Conservation (phyloP, 2,329 filamentous ascomycete species). For the Alternaria triticina region DNA sequence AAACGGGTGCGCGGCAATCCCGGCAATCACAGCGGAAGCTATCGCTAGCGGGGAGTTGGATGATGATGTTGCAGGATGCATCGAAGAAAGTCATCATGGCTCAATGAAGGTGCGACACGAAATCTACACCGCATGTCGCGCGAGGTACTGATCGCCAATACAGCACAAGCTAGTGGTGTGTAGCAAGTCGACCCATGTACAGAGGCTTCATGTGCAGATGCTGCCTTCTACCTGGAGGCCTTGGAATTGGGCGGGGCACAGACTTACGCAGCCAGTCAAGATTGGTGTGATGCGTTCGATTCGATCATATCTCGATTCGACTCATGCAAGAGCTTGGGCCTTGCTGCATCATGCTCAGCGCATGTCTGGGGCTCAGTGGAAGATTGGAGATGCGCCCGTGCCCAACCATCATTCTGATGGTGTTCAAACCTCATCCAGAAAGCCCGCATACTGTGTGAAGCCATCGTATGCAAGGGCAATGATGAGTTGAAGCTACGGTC, state of each 20-base stretch:
- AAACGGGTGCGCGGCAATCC: not conserved
- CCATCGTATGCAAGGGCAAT: not conserved
- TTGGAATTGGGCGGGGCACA: not conserved
- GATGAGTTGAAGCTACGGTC: not conserved
- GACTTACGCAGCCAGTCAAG: not conserved
- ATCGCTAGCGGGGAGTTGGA: not conserved
- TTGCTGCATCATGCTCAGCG: not conserved
- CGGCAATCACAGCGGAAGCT: not conserved
- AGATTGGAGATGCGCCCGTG: not conserved
- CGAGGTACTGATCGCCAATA: not conserved
- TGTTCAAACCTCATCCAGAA: not conserved
- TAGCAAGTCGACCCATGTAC: not conserved
- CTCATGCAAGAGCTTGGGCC: not conserved
- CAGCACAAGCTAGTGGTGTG: not conserved
- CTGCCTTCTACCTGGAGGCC: not conserved
- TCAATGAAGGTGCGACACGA: not conserved
- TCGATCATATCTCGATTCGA: not conserved
- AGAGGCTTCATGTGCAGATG: not conserved
- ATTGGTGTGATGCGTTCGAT: not conserved
- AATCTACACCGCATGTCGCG: not conserved
- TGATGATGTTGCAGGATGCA: not conserved
- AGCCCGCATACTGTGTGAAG: not conserved
- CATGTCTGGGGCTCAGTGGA: not conserved
- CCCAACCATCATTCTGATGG: not conserved
- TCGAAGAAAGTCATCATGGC: not conserved